Percentiles rank a stretch among this genome's conserved stretches.
These are phyloP conservation scores for Venturia carpophila DNA, from an alignment of 2,329 filamentous ascomycete genomes.

Conservation along the genomic window DNA sequence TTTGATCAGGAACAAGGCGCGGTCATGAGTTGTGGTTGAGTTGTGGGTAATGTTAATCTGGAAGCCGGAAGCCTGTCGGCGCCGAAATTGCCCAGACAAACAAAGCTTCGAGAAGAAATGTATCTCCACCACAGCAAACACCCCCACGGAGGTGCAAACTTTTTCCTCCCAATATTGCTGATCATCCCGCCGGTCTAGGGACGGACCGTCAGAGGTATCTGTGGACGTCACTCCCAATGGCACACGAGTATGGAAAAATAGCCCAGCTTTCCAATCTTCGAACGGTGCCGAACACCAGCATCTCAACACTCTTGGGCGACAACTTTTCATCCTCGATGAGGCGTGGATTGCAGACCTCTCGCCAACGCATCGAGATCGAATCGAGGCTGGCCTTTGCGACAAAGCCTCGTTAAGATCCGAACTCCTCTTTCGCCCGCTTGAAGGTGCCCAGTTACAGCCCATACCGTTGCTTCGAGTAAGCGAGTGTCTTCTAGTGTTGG, in stretches of 20 bases:
- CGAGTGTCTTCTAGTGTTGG: too few relatives aligned
- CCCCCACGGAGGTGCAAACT: neutral
- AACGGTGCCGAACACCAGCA: neutral
- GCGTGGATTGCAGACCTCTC: neutral
- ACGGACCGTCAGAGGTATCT: neutral
- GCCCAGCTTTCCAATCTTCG: too few relatives aligned
- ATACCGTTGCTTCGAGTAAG: too few relatives aligned
- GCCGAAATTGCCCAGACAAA: neutral
- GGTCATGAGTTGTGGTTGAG: neutral
- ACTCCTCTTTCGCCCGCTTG: neutral
- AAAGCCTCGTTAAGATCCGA: neutral
- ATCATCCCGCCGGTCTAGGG: slow-evolving; percentile 2
- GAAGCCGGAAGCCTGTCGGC: neutral
- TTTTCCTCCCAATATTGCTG: neutral
- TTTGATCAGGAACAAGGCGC: neutral
- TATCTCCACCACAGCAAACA: neutral
- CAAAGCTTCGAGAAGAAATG: too few relatives aligned
- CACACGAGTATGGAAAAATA: too few relatives aligned
- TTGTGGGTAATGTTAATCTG: neutral
- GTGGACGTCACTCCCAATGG: neutral
- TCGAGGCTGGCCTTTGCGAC: neutral
- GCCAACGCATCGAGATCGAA: neutral
- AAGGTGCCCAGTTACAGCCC: too few relatives aligned
- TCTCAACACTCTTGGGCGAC: neutral
- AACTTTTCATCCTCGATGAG: neutral